Conservation (phyloP, 129 eudicot species). For the Centella asiatica region DNA sequence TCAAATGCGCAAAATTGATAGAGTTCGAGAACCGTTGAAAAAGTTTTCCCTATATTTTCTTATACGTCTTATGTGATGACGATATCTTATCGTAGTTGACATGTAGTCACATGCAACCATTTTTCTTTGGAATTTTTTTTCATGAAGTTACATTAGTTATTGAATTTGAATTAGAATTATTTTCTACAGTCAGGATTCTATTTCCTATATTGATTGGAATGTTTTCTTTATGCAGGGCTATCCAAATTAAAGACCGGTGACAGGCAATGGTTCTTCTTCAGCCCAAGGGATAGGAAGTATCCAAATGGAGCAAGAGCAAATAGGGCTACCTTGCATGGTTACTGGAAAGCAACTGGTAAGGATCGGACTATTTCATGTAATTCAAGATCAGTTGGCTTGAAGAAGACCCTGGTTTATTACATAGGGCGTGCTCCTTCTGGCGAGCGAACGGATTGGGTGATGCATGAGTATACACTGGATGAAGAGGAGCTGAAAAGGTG, state of each 20-base stretch:
- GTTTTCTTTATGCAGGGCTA: constrained; percentile 25
- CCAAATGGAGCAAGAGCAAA: constrained; percentile 71
- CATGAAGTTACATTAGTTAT: not conserved
- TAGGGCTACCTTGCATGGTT: constrained; percentile 60
- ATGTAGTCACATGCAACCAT: not conserved
- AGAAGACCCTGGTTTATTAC: constrained; percentile 72
- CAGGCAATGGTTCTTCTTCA: constrained; percentile 78
- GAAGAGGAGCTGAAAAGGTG: constrained; percentile 81
- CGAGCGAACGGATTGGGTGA: constrained; percentile 82
- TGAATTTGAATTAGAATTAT: not conserved
- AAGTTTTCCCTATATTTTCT: too few relatives aligned
- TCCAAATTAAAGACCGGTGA: constrained; percentile 71
- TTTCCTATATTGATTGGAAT: not conserved
- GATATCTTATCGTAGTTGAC: too few relatives aligned
- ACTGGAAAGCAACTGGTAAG: constrained; percentile 92
- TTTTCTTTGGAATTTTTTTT: not conserved
- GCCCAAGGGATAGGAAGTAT: constrained; percentile 62
- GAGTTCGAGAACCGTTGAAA: too few relatives aligned
- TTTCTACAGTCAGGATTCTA: not conserved
- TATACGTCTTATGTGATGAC: too few relatives aligned
- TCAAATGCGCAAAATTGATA: too few relatives aligned
- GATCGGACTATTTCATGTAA: constrained; percentile 57
- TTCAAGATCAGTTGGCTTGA: constrained; percentile 62
- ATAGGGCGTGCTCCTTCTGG: constrained; percentile 82
- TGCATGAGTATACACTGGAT: constrained; percentile 78